Percentiles rank a stretch among this genome's conserved stretches.
Conservation (phyloP, 2,329 filamentous ascomycete species). For the Neocucurbitaria cava region DNA sequence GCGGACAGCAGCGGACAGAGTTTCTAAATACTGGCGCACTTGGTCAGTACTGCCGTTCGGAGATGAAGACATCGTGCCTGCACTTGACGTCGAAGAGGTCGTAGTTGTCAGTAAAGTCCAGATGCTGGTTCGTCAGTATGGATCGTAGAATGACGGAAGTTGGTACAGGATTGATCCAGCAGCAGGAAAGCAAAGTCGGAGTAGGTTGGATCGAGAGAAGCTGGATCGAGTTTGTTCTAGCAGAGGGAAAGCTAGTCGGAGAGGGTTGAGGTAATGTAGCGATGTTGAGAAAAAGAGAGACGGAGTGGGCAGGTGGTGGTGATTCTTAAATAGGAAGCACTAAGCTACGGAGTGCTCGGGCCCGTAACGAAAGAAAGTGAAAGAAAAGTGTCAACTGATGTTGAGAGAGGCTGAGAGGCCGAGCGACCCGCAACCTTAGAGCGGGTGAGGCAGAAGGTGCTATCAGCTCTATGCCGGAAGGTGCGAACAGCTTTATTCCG, state of each 20-base stretch:
- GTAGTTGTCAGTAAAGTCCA: too few relatives aligned
- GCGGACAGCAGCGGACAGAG: slow-evolving; percentile 19
- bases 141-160: background rate
- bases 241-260: too few relatives aligned
- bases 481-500: background rate
- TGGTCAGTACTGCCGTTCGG: background rate
- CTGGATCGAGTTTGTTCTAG: too few relatives aligned
- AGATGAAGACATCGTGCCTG: slow-evolving; percentile 10
- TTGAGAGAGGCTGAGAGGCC: too few relatives aligned
- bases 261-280: too few relatives aligned
- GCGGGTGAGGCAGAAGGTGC: slow-evolving; percentile 1
- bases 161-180: background rate
- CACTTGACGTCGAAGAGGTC: background rate
- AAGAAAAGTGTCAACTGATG: background rate
- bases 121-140: background rate
- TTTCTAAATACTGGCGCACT: slow-evolving; percentile 11
- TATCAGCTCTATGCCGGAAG: background rate
- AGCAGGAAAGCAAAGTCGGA: too few relatives aligned
- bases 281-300: too few relatives aligned
- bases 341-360: background rate
- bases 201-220: too few relatives aligned
- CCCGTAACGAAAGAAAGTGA: too few relatives aligned
- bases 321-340: background rate
- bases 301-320: background rate
- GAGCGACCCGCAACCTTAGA: too few relatives aligned